Conservation (phyloP, 805 yeast species). For the Lachancea lanzarotensis region DNA sequence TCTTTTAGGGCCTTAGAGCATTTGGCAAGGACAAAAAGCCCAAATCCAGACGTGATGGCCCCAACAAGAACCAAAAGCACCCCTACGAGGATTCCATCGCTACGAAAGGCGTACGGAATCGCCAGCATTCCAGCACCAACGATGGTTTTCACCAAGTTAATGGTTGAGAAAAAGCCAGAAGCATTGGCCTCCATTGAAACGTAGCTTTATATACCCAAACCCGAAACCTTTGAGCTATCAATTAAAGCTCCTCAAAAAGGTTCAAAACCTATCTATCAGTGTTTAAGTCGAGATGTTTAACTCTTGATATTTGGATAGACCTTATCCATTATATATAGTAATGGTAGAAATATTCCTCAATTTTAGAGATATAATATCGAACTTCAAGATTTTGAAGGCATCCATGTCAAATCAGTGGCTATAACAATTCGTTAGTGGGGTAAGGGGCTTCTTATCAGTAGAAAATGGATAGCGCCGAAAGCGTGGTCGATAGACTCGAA, state of each 20-base stretch:
- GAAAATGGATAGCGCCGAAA: not conserved
- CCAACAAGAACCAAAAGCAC: conserved; percentile 49
- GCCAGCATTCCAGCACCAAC: conserved; percentile 73
- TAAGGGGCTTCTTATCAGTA: not conserved
- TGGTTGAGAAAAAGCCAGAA: conserved; percentile 50
- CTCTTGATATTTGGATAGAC: no score
- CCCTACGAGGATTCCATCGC: conserved; percentile 63
- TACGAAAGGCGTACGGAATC: conserved; percentile 61
- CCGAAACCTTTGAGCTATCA: not conserved
- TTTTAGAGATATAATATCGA: no score
- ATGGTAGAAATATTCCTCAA: no score
- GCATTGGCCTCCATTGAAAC: conserved; percentile 34
- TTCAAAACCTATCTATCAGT: no score
- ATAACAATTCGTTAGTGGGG: no score
- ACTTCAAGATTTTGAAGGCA: no score
- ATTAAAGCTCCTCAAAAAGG: not conserved
- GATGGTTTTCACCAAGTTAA: conserved; percentile 68
- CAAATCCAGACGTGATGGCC: conserved; percentile 60
- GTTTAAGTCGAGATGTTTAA: no score
- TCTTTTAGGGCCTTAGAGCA: conserved; percentile 49
- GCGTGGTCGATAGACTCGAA: not conserved
- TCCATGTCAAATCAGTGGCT: no score
- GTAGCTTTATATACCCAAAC: not conserved
- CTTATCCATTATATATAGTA: no score
- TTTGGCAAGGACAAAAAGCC: conserved; percentile 55